Conservation (phyloP, 257 asterid genomes). For the Euphrasia confusa region DNA sequence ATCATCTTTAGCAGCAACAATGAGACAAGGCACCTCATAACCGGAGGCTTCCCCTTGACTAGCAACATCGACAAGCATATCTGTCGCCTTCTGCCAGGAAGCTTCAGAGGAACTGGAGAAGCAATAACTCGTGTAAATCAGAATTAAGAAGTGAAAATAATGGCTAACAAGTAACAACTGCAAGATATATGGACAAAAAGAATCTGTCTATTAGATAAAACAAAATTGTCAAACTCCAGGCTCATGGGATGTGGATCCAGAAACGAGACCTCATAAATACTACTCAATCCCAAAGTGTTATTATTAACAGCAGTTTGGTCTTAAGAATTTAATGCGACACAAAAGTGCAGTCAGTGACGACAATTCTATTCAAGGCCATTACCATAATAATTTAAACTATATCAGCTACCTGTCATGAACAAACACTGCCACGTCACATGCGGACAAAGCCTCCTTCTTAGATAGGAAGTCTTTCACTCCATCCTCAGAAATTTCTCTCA, state of each 20-base stretch:
- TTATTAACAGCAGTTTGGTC: too few relatives aligned
- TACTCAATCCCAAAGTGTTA: neutral
- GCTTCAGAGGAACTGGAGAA: constrained; percentile 57
- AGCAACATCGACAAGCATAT: constrained; percentile 89
- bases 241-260: neutral
- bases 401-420: constrained; percentile 84
- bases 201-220: neutral
- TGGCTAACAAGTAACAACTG: neutral
- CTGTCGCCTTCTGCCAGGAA: constrained; percentile 83
- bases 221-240: neutral
- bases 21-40: constrained; percentile 89
- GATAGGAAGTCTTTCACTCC: constrained; percentile 63
- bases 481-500: constrained; percentile 83
- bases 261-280: neutral
- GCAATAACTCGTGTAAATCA: constrained; percentile 14
- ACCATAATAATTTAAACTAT: constrained; percentile 12
- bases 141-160: constrained; percentile 13
- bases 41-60: constrained; percentile 89
- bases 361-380: constrained; percentile 14
- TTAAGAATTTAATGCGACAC: constrained; percentile 9
- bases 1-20: constrained; percentile 92
- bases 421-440: constrained; percentile 86
- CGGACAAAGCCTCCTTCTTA: constrained; percentile 72
- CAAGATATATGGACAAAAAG: constrained; percentile 1
- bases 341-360: constrained; percentile 4